phyloP scores from a whole-genome alignment of 2,329 filamentous ascomycete genomes.

The Penicillium sp. region DNA sequence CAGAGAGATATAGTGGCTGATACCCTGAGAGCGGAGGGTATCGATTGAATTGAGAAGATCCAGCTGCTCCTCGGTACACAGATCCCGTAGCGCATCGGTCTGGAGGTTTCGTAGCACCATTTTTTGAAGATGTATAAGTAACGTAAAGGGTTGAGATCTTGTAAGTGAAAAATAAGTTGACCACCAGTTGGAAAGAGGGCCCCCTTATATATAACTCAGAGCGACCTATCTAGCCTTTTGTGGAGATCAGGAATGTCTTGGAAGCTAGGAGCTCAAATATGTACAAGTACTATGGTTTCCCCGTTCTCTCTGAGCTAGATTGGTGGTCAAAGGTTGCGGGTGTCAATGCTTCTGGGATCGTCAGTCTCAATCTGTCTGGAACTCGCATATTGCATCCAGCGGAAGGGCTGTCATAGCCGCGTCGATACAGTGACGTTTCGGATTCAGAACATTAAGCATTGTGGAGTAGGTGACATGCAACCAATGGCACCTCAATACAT shows the following conservation, averaged over 20 bases:
- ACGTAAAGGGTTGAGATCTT: background rate
- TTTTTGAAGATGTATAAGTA: background rate
- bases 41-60: conserved; percentile 63
- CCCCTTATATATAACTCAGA: background rate
- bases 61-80: conserved; percentile 55
- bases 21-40: conserved; percentile 59
- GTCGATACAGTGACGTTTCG: background rate
- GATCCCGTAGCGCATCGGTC: conserved; percentile 20
- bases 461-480: background rate
- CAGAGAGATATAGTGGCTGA: conserved; percentile 55
- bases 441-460: background rate
- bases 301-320: background rate
- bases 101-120: conserved; percentile 18
- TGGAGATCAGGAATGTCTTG: background rate
- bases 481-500: background rate
- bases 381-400: background rate
- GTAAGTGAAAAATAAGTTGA: background rate
- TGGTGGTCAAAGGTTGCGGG: background rate
- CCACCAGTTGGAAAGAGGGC: background rate
- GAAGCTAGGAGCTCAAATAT: background rate
- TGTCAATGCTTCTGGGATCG: background rate
- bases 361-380: background rate
- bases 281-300: background rate
- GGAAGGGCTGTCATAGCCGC: background rate
- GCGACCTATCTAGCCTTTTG: background rate